A percentile compares a stretch with the other conserved stretches of the same genome.
phyloP scores from a whole-genome alignment of 495 filamentous ascomycete genomes.

The Penicillium parvum region DNA sequence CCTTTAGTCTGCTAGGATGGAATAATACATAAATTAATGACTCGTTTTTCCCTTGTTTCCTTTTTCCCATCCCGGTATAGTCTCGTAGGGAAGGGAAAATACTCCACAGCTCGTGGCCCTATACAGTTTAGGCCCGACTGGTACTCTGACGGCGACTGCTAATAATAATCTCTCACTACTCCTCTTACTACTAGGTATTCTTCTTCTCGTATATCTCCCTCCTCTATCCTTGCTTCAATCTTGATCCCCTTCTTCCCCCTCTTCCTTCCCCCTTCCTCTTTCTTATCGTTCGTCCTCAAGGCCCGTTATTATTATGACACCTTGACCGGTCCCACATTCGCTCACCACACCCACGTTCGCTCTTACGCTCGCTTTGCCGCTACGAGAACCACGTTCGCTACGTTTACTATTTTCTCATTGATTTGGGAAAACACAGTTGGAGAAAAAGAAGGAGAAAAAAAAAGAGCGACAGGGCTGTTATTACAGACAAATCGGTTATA shows the following conservation, averaged over 20 bases:
- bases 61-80: neutral
- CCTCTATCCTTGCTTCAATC: conserved; percentile 24
- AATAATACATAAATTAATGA: conserved; percentile 1
- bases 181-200: too few relatives aligned
- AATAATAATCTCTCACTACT: conserved; percentile 28
- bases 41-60: neutral
- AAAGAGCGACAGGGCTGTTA: neutral
- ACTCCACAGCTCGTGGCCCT: conserved; percentile 25
- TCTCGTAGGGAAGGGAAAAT: too few relatives aligned
- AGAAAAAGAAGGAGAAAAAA: conserved; percentile 13
- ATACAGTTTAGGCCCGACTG: conserved; percentile 23
- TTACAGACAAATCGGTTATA: conserved; percentile 10
- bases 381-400: conserved; percentile 46
- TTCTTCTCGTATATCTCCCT: conserved; percentile 19
- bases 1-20: conserved; percentile 1
- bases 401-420: conserved; percentile 20
- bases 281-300: conserved; percentile 14
- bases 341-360: conserved; percentile 39
- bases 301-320: conserved; percentile 30
- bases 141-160: conserved; percentile 27
- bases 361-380: conserved; percentile 46
- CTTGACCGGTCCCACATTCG: conserved; percentile 38
- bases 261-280: conserved; percentile 16
- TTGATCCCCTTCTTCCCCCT: conserved; percentile 11
- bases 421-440: conserved; percentile 11